Conservation (phyloP, 345 rosid genomes). For the Eucalyptus regnans region DNA sequence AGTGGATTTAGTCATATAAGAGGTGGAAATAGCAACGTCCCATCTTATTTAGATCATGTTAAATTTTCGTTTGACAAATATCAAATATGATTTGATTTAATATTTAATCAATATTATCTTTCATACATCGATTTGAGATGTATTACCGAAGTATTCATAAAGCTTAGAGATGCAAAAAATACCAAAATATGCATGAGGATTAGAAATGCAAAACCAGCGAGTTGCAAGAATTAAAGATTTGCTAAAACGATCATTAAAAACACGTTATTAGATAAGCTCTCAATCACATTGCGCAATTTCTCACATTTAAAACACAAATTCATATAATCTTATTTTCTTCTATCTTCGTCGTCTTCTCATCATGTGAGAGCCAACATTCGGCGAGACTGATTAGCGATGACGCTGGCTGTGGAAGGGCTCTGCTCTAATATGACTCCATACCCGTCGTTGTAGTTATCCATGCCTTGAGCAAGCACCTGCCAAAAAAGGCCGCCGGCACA, state of each 20-base stretch:
- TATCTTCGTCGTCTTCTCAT: background rate
- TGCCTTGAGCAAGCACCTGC: conserved; percentile 45
- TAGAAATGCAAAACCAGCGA: background rate
- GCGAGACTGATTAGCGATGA: conserved; percentile 45
- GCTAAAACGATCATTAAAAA: too few relatives aligned
- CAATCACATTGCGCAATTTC: background rate
- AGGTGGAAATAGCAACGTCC: too few relatives aligned
- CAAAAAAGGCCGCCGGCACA: conserved; percentile 58
- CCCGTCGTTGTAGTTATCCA: conserved; percentile 38
- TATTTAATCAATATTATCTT: background rate
- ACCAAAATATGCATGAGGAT: background rate
- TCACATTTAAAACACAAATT: background rate
- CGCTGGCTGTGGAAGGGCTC: conserved; percentile 43
- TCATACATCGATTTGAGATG: background rate
- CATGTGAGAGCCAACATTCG: conserved; percentile 11
- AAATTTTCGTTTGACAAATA: background rate
- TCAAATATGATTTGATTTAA: background rate
- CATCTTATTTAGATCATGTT: background rate
- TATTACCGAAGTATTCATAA: background rate
- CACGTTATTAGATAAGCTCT: too few relatives aligned
- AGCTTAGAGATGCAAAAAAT: background rate
- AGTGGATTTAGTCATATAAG: too few relatives aligned
- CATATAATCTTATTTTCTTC: background rate
- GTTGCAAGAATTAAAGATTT: too few relatives aligned
- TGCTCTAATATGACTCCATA: conserved; percentile 43